Conservation (phyloP, 2,329 filamentous ascomycete species). For the Pestalotiopsis sp. region DNA sequence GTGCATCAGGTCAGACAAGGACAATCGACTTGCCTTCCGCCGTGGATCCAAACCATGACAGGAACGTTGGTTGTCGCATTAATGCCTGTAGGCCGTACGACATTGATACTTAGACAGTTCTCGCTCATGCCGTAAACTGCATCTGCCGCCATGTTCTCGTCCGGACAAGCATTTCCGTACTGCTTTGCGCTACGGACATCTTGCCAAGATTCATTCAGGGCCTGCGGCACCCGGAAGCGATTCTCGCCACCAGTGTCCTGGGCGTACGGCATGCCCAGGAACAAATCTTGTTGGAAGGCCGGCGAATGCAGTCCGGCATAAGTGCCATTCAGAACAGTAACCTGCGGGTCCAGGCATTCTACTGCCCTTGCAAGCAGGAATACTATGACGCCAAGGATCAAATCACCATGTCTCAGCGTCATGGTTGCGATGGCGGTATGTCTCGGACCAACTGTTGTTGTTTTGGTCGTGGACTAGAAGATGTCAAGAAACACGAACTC, state of each 20-base stretch:
- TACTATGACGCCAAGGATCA: neutral
- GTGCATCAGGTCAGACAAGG: neutral
- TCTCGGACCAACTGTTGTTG: neutral
- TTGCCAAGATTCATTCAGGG: conserved; percentile 23
- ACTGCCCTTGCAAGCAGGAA: neutral
- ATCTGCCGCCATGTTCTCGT: conserved; percentile 19
- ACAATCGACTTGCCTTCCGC: conserved; percentile 19
- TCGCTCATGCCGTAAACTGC: conserved; percentile 29
- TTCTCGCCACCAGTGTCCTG: conserved; percentile 38
- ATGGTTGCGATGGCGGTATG: neutral
- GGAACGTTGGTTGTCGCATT: conserved; percentile 23
- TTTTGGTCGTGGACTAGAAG: neutral
- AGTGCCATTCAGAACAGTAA: conserved; percentile 35
- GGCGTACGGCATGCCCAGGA: conserved; percentile 60
- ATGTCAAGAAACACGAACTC: neutral
- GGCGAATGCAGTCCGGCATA: conserved; percentile 36
- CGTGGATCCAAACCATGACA: conserved; percentile 36
- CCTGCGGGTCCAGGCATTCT: conserved; percentile 19
- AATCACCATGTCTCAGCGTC: neutral
- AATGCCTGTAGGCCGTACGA: conserved; percentile 28
- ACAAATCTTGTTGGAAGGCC: conserved; percentile 49
- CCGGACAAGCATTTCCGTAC: conserved; percentile 26
- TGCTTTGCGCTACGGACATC: conserved; percentile 20
- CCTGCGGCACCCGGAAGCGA: conserved; percentile 34
- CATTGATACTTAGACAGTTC: conserved; percentile 35